Base-by-base conservation (phyloP, 75 land plant genomes). In the Azolla pinnata region DNA sequence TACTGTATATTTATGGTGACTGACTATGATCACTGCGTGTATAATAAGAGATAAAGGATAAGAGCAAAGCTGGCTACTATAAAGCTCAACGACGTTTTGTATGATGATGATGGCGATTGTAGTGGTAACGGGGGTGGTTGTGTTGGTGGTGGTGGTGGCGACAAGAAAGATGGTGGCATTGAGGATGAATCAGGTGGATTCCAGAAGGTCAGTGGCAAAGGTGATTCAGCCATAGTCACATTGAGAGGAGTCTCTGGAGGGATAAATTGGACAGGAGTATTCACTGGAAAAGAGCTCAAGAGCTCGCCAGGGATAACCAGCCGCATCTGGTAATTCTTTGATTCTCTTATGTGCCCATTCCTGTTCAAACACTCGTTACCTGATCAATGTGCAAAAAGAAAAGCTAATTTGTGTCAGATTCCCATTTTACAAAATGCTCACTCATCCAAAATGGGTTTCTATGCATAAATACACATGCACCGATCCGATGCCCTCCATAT, bases 151-250 rank as follows among this genome's bases (percentile, higher is more conserved):
- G n/a, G n/a, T n/a, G n/a, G n/a, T n/a, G n/a, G n/a, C n/a, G n/a
- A n/a, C n/a, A n/a, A n/a, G n/a, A n/a, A n/a, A n/a, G 57, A 55
- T 25, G 57, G 29, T 26, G 57, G 30, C 24, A 30, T 5, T 28
- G 57, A 28, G 28, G 57, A 25, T 55, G 57, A 30, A 5, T 25
- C 28, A 21, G 23, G 30, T 28, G 57, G 29, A 55, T 7, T 16
- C 4, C 30, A 29, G 8, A 30, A 44, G 9, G 31, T 35, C 5
- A 48, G 62, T 4, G 48, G 23, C 27, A 52, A 27, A 24, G 29
- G 29, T 25, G 3, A 1, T 24, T 52, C 54, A 25, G 16, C 29
- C 27, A 42, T 26, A 19, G 48, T 44, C 4, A 60, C 45, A 24
- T 44, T 44, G 27, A 60, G 17, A 1, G 26, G 24, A 38, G 48